Evolutionary conservation across 2,329 filamentous ascomycete genomes (phyloP).

Genomic region (Aspergillus neoniger): DNA sequence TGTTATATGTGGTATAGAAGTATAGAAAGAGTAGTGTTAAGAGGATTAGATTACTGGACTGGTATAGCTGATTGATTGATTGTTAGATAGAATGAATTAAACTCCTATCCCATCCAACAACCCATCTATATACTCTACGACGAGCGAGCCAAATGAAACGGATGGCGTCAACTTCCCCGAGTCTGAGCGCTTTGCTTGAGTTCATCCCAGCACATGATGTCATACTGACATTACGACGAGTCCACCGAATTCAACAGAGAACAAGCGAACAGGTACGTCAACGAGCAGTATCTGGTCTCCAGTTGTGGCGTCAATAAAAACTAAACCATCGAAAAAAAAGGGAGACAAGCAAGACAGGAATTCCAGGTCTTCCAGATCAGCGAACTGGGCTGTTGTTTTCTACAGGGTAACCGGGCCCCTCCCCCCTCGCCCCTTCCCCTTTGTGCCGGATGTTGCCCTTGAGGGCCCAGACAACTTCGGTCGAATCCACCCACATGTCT

Average conservation of each 20-base stretch:
- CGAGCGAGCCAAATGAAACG: background rate
- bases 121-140: background rate
- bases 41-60: background rate
- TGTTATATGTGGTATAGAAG: background rate
- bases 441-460: background rate
- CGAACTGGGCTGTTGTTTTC: no score
- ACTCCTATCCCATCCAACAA: background rate
- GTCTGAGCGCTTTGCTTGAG: background rate
- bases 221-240: slow-evolving; percentile 12
- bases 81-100: background rate
- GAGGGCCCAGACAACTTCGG: background rate
- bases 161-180: slow-evolving; percentile 1
- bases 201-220: slow-evolving; percentile 10
- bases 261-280: slow-evolving; percentile 13
- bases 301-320: background rate
- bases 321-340: no score
- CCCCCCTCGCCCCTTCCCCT: no score
- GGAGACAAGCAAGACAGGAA: background rate
- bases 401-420: background rate
- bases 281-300: slow-evolving; percentile 3
- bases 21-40: background rate
- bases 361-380: background rate
- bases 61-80: background rate
- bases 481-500: background rate
- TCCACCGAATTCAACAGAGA: slow-evolving; percentile 1